Evolutionary conservation across 2,329 filamentous ascomycete genomes (phyloP), one percentile per base, ranked within the genome.

Genomic region (Aspergillus pseudotamarii): DNA sequence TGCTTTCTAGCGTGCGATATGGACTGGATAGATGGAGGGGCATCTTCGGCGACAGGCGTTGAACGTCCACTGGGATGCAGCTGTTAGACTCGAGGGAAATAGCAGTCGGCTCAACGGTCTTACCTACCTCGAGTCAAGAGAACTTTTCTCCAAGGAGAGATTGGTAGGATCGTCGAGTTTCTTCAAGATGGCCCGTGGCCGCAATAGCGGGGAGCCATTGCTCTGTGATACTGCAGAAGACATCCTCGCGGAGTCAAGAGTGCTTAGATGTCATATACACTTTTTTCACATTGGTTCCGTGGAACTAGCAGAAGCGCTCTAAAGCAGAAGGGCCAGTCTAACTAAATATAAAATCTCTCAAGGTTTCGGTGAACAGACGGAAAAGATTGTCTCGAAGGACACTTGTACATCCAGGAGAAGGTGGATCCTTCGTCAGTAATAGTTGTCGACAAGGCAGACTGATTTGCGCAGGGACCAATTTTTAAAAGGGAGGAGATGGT

Each of bases 11-110:
- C 94, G 16, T 88, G 90, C 48, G 93, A 96, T 65, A 97, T 90
- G 43, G 91, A 93, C 70, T 94, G 91, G 62, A 90, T 88, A 1
- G 94, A 98, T 1, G 94, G 94, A n/a, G 92, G 95, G 12, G 95
- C 95, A 85, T 98, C 94, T 71, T 89, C 86, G 59, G 94, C 89
- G 55, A 97, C 80, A 50, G 94, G 93, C 4, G 94, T 97, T 16
- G 92, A 93, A 63, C 87, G 87, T 64, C 93, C 92, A 79, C 93
- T 96, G 41, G 12, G 6, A 57, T 16, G 43, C n/a, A n/a, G 43
- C 23, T 16, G 21, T 62, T 50, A 50, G 46, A 60, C 54, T 43
- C n/a, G 12, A 8, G 34, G 26, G 26, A 9, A 21, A 43, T 26
- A 6, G 55, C 8, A 14, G 21, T 55, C 5, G 2, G 6, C n/a